Percentiles rank a stretch among this genome's conserved stretches.
These are phyloP conservation scores for Eucalyptus curtisii DNA, from an alignment of 345 rosid genomes.

Conservation along the genomic window DNA sequence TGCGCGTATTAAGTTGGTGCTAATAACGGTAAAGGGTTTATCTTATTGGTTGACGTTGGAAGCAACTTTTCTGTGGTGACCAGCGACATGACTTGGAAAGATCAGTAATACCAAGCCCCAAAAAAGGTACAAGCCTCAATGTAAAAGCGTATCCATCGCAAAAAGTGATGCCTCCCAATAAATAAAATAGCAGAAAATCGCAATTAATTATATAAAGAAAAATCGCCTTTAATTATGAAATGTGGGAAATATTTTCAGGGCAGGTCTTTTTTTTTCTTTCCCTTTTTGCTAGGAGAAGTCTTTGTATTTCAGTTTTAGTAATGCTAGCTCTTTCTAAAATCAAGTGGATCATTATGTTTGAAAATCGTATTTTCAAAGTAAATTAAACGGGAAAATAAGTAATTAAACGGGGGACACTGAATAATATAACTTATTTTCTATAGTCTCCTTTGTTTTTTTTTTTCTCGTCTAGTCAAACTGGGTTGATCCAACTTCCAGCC, in stretches of 20 bases:
- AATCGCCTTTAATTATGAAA: not conserved
- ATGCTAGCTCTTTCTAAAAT: not conserved
- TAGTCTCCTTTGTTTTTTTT: no score
- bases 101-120: not conserved
- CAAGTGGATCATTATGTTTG: not conserved
- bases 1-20: not conserved
- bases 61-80: not conserved
- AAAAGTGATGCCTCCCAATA: not conserved
- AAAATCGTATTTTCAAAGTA: not conserved
- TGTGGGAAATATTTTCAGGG: not conserved
- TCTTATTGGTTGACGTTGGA: not conserved
- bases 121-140: not conserved
- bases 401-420: not conserved
- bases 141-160: not conserved
- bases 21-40: not conserved
- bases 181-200: not conserved
- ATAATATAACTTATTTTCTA: not conserved
- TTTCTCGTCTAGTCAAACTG: no score
- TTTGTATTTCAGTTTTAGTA: not conserved
- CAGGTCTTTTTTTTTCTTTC: no score
- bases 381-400: not conserved
- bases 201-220: not conserved
- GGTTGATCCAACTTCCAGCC: no score
- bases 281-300: not conserved
- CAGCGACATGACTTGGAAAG: not conserved